Conservation (phyloP, 768 basidiomycete genomes). For the Postia placenta region DNA sequence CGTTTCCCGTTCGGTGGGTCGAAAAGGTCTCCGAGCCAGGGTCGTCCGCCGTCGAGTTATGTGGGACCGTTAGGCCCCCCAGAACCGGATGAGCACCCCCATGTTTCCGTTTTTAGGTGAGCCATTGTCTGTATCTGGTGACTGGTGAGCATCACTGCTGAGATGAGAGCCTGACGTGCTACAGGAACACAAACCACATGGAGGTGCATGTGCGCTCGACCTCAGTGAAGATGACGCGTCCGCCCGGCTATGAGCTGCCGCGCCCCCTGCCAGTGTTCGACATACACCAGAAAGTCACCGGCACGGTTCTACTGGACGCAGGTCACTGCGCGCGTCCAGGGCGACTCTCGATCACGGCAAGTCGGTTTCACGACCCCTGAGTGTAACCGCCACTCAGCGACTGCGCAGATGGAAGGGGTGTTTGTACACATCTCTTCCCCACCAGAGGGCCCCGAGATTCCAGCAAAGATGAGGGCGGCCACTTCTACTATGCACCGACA, state of each 20-base stretch:
- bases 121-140: slow-evolving; percentile 1
- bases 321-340: slow-evolving; percentile 43
- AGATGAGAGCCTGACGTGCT: too few species aligned
- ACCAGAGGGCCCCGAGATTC: slow-evolving; percentile 16
- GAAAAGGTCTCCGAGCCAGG: neutral
- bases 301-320: slow-evolving; percentile 52
- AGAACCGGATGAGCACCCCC: slow-evolving; percentile 12
- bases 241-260: slow-evolving; percentile 18
- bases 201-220: slow-evolving; percentile 60
- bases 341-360: slow-evolving; percentile 51
- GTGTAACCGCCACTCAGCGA: neutral
- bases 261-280: slow-evolving; percentile 47
- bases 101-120: slow-evolving; percentile 23
- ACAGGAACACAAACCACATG: slow-evolving; percentile 31
- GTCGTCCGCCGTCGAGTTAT: neutral
- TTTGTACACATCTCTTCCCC: slow-evolving; percentile 39
- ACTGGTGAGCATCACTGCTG: neutral
- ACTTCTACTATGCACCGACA: slow-evolving; percentile 19
- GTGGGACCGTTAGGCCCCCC: neutral
- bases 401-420: slow-evolving; percentile 53
- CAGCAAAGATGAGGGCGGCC: slow-evolving; percentile 4
- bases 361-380: too few species aligned
- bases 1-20: neutral
- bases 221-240: slow-evolving; percentile 43
- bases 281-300: slow-evolving; percentile 53